Evolutionary conservation across 2,329 filamentous ascomycete genomes (phyloP).

Genomic region (Dendryphion nanum): DNA sequence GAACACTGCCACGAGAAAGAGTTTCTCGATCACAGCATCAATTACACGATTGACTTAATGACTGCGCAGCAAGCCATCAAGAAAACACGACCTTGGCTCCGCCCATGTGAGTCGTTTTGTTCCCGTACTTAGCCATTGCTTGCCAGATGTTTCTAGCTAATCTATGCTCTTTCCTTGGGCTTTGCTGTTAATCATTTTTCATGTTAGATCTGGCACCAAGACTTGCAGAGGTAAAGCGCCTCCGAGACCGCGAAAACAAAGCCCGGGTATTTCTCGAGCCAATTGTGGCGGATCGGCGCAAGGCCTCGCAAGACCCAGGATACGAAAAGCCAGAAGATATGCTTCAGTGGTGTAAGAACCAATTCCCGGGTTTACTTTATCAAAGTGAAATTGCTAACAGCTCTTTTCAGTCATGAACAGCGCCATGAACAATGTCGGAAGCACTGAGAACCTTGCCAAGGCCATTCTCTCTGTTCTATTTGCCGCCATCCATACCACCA

Average conservation of each 20-base stretch:
- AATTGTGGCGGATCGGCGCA: conserved; percentile 21
- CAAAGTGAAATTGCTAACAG: too few species aligned
- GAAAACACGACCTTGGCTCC: conserved; percentile 20
- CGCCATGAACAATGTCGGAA: conserved; percentile 4
- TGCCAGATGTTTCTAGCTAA: too few species aligned
- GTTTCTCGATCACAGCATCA: conserved; percentile 27
- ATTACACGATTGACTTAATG: conserved; percentile 34
- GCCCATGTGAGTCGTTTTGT: conserved; percentile 19
- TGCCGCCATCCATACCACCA: conserved; percentile 22
- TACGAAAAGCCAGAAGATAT: conserved; percentile 38
- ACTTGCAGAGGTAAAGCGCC: conserved; percentile 20
- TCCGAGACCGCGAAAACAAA: conserved; percentile 17
- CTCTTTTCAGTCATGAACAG: too few species aligned
- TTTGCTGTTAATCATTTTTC: too few species aligned
- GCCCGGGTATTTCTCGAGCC: conserved; percentile 18
- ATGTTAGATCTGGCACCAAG: conserved; percentile 21
- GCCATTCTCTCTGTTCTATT: conserved; percentile 14
- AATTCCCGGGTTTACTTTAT: too few species aligned
- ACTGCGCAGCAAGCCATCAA: conserved; percentile 26
- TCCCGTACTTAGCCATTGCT: too few species aligned
- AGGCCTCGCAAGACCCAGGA: conserved; percentile 21
- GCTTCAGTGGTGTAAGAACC: conserved; percentile 40
- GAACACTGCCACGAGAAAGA: conserved; percentile 27
- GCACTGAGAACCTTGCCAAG: conserved; percentile 7
- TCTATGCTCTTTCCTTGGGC: too few species aligned